Conservation (phyloP, 345 rosid genomes). For the Pistacia integerrima region DNA sequence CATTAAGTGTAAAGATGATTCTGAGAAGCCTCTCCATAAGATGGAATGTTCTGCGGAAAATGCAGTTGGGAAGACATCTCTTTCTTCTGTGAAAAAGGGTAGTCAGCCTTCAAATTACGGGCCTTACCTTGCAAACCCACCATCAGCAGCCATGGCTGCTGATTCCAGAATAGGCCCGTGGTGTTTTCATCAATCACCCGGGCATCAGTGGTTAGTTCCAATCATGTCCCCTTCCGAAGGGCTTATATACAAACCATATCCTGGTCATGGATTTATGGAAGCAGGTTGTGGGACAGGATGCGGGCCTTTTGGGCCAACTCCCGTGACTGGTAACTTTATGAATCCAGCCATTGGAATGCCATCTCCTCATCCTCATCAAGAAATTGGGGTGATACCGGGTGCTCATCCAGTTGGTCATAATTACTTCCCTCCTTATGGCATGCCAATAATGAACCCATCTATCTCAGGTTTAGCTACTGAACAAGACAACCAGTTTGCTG, state of each 20-base stretch:
- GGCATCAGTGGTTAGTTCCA: slow-evolving; percentile 86
- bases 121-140: slow-evolving; percentile 37
- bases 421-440: slow-evolving; percentile 70
- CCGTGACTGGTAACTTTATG: slow-evolving; percentile 45
- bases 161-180: slow-evolving; percentile 38
- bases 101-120: slow-evolving; percentile 41
- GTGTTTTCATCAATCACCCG: slow-evolving; percentile 45
- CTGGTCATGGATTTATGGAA: slow-evolving; percentile 54
- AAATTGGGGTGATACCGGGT: slow-evolving; percentile 43
- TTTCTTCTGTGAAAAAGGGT: slow-evolving; percentile 30
- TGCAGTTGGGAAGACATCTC: slow-evolving; percentile 42
- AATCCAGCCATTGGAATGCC: slow-evolving; percentile 49
- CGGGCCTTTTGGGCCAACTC: slow-evolving; percentile 53
- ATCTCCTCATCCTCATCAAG: slow-evolving; percentile 46
- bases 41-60: slow-evolving; percentile 64
- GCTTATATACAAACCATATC: slow-evolving; percentile 81
- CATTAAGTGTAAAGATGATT: slow-evolving; percentile 36
- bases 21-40: slow-evolving; percentile 41
- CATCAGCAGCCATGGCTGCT: slow-evolving; percentile 22
- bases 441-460: slow-evolving; percentile 50
- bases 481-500: slow-evolving; percentile 44
- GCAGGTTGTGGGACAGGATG: slow-evolving; percentile 45
- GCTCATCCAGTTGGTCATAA: slow-evolving; percentile 52
- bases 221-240: slow-evolving; percentile 94
- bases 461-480: slow-evolving; percentile 49